A percentile compares a stretch with the other conserved stretches of the same genome.
These are phyloP conservation scores for Athelia psychrophila DNA, from an alignment of 1,284 basidiomycete genomes.

Conservation along the genomic window DNA sequence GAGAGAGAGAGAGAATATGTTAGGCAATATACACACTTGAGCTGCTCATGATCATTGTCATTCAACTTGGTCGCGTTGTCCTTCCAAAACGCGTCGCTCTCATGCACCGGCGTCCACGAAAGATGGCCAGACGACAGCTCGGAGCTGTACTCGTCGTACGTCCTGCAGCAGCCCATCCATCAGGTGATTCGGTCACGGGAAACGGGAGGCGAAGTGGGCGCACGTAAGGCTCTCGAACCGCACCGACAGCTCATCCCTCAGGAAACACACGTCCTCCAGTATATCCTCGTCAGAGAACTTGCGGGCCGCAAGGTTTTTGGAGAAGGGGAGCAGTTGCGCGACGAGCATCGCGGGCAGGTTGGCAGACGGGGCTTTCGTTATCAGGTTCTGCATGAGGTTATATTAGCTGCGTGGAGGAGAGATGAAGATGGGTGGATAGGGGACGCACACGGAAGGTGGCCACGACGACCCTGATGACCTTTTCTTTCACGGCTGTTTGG, in stretches of 20 bases:
- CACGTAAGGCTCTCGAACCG: conserved; percentile 90
- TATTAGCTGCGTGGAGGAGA: not conserved
- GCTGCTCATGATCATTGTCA: conserved; percentile 75
- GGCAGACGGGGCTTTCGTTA: conserved; percentile 74
- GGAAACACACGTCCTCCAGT: conserved; percentile 85
- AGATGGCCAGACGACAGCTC: conserved; percentile 90
- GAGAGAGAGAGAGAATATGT: not conserved
- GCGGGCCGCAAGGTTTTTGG: conserved; percentile 78
- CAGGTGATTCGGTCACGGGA: not conserved
- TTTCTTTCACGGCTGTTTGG: conserved; percentile 93
- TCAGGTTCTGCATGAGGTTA: conserved; percentile 65
- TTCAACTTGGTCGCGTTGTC: conserved; percentile 88
- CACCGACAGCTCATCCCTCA: conserved; percentile 78
- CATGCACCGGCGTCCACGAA: conserved; percentile 94
- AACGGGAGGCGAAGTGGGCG: conserved; percentile 20
- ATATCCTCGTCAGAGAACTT: conserved; percentile 97
- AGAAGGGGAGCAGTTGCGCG: conserved; percentile 81
- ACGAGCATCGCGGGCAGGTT: conserved; percentile 95
- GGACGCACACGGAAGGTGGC: conserved; percentile 81
- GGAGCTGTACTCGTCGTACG: conserved; percentile 94
- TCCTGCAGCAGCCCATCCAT: conserved; percentile 47
- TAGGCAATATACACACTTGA: conserved; percentile 54
- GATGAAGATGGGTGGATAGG: not conserved
- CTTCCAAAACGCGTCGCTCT: conserved; percentile 97
- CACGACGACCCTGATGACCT: conserved; percentile 93